Conservation (phyloP, 768 basidiomycete species). For the Tulasnella sp. region DNA sequence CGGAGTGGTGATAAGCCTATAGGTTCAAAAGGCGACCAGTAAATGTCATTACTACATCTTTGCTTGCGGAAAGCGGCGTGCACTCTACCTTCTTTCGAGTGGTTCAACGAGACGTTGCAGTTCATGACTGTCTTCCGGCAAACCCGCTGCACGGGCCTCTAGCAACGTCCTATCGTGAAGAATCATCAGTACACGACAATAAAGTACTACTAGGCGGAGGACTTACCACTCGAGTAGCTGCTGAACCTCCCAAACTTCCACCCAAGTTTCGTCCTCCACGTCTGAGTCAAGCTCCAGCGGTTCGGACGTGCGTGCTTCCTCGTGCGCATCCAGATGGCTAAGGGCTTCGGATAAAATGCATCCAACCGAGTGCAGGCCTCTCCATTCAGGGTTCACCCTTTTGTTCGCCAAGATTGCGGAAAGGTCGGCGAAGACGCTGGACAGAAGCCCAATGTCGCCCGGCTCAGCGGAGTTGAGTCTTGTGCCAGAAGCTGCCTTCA, state of each 20-base stretch:
- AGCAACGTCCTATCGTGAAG: not conserved
- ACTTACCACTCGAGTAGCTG: too few species aligned
- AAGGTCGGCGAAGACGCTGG: not conserved
- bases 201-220: too few species aligned
- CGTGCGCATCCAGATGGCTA: not conserved
- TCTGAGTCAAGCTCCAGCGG: not conserved
- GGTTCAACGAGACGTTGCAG: too few species aligned
- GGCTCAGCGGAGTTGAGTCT: too few species aligned
- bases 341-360: not conserved
- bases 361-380: not conserved
- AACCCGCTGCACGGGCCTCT: not conserved
- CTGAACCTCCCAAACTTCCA: not conserved
- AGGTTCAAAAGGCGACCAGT: too few species aligned
- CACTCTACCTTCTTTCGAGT: too few species aligned
- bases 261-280: not conserved
- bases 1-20: too few species aligned
- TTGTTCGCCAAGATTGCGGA: not conserved
- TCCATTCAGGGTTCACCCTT: not conserved
- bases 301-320: not conserved
- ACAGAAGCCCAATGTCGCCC: too few species aligned
- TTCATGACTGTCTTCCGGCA: not conserved
- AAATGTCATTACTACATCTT: too few species aligned
- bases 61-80: too few species aligned
- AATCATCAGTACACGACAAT: too few species aligned
- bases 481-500: too few species aligned